Conservation (phyloP, 805 yeast species). For the Brettanomyces sp. region DNA sequence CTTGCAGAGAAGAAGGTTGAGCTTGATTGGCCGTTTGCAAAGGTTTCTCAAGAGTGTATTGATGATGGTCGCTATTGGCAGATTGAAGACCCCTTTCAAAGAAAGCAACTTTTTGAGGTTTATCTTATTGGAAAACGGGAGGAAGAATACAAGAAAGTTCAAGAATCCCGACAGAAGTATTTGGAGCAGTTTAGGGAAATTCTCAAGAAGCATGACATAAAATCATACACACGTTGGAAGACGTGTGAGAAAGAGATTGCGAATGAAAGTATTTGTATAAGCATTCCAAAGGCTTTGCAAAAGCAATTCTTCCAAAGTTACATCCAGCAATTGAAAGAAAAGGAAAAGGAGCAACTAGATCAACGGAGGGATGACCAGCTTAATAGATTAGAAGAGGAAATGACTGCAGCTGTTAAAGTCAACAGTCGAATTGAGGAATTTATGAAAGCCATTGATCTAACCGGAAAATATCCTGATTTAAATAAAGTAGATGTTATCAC, state of each 20-base stretch:
- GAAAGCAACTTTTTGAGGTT: slow-evolving; percentile 57
- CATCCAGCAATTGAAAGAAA: slow-evolving; percentile 29
- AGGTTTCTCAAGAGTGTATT: slow-evolving; percentile 50
- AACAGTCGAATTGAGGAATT: slow-evolving; percentile 46
- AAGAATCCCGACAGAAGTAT: slow-evolving; percentile 45
- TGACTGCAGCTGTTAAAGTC: slow-evolving; percentile 26
- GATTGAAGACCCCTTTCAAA: slow-evolving; percentile 47
- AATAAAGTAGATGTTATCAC: slow-evolving; percentile 51
- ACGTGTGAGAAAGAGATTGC: slow-evolving; percentile 42
- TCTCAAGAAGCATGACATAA: slow-evolving; percentile 34
- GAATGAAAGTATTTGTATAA: slow-evolving; percentile 60
- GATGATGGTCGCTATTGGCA: slow-evolving; percentile 60
- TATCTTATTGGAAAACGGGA: slow-evolving; percentile 43
- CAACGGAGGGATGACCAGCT: slow-evolving; percentile 30
- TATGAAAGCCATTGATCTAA: slow-evolving; percentile 4
- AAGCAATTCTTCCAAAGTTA: slow-evolving; percentile 45
- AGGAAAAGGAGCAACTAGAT: slow-evolving; percentile 19
- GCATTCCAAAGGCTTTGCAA: slow-evolving; percentile 49
- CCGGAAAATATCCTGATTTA: slow-evolving; percentile 22
- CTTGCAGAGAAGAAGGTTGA: slow-evolving; percentile 50
- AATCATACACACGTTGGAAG: slow-evolving; percentile 56
- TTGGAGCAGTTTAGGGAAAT: slow-evolving; percentile 42
- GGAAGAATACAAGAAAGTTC: slow-evolving; percentile 43
- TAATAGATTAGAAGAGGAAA: slow-evolving; percentile 41
- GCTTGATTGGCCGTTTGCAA: slow-evolving; percentile 66